Evolutionary conservation across 2,329 filamentous ascomycete species (phyloP), one percentile per base, ranked within the genome.

Genomic region (Microsporum audouinii): DNA sequence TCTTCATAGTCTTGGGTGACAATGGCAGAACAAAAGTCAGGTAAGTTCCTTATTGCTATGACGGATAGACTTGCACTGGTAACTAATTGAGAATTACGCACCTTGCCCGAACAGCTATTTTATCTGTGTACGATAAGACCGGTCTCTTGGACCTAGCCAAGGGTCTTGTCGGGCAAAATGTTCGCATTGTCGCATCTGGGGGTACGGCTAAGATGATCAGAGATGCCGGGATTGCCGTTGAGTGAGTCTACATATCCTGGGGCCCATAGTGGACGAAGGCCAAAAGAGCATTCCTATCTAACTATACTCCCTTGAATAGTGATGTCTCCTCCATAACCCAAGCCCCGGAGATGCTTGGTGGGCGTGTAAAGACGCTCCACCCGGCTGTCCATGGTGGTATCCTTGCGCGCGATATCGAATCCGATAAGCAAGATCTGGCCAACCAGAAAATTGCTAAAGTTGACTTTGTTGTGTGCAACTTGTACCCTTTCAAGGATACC

Each of bases 71-170:
- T 31, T 51, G 47, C 8, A 4, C 47, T 14, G 2, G 27, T 29
- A 34, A 12, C 49, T 53, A 34, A 53, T 2, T 53, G 5, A 4
- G 12, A 53, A 6, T 33, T 10, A 33, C 29, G 12, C 17, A 51
- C 10, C 29, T 34, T 33, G 49, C 14, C 10, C 49, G 14, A 8
- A 53, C 29, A 81, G 94, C 94, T 67, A 97, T 99, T 72, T 83
- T 99, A 74, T 97, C 92, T 67, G 94, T 97, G 80, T 97, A 94
- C 75, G 90, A 99, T 83, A 99, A 99, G 86, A 97, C 92, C 61
- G 94, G 91, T 63, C 84, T 96, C 67, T 79, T 96, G 67, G 91
- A 96, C 77, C 82, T 96, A 68, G 90, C 91, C 70, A 95, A 95
- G 78, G 91, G 91, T 69, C 84, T 96, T 58, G 83, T 88, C 72